A percentile compares a stretch with the other conserved stretches of the same genome.
These are phyloP conservation scores for Heterobasidion annosum DNA, from an alignment of 1,284 basidiomycete species.

Conservation along the genomic window DNA sequence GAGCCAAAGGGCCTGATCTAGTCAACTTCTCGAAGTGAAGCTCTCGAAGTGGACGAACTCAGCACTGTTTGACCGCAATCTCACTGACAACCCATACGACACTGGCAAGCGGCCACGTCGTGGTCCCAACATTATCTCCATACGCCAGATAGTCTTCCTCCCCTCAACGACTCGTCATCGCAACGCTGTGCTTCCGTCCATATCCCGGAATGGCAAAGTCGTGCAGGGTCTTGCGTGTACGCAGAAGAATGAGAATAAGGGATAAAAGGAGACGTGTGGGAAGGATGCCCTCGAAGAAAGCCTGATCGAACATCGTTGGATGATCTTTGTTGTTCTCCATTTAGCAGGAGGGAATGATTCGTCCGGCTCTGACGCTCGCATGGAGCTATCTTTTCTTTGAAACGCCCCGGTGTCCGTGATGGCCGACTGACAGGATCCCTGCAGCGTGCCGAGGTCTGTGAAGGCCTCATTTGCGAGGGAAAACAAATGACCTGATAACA, in stretches of 20 bases:
- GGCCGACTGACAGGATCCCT: not conserved
- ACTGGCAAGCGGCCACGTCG: no score
- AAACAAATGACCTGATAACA: no score
- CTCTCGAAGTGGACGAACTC: no score
- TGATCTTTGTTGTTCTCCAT: not conserved
- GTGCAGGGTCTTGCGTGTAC: no score
- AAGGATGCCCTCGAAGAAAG: not conserved
- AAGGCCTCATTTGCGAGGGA: no score
- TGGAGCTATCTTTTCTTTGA: not conserved
- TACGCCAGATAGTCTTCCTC: no score
- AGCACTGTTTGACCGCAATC: no score
- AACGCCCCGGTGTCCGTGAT: not conserved
- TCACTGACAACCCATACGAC: no score
- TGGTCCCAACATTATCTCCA: no score
- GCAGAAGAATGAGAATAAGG: no score
- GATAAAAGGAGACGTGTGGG: not conserved
- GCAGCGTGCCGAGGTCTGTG: not conserved
- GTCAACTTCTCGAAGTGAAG: no score
- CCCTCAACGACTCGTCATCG: not conserved
- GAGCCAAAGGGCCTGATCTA: no score
- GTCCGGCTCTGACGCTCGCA: not conserved
- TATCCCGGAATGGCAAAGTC: not conserved
- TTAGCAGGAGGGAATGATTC: not conserved
- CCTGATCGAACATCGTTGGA: not conserved
- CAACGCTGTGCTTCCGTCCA: not conserved